Conservation (phyloP, 306 rosid genomes). For the Comarum palustre region DNA sequence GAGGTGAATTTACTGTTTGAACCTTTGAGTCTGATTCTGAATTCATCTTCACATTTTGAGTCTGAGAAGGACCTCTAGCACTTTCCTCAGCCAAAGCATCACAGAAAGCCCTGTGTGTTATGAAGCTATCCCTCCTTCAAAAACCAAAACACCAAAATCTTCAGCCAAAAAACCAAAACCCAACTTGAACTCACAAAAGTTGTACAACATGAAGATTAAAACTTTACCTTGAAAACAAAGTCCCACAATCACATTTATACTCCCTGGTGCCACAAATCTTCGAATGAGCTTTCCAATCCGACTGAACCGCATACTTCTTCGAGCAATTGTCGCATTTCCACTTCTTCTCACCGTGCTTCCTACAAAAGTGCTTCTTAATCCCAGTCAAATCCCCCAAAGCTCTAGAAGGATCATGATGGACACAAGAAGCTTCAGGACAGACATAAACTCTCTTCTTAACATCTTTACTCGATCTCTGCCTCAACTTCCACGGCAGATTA, state of each 20-base stretch:
- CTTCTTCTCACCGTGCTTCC: slow-evolving; percentile 95
- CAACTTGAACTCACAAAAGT: not conserved
- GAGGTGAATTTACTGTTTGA: slow-evolving; percentile 30
- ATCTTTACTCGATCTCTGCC: slow-evolving; percentile 75
- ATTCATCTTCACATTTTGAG: slow-evolving; percentile 28
- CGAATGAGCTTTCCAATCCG: slow-evolving; percentile 97
- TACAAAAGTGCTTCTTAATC: slow-evolving; percentile 85
- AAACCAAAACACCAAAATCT: slow-evolving; percentile 14
- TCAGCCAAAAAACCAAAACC: slow-evolving; percentile 27
- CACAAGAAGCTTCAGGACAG: slow-evolving; percentile 78
- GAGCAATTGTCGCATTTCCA: slow-evolving; percentile 96
- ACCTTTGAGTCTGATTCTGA: slow-evolving; percentile 40
- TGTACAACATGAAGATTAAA: too few relatives aligned
- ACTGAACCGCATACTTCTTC: slow-evolving; percentile 92
- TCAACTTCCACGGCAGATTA: slow-evolving; percentile 88
- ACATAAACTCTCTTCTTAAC: slow-evolving; percentile 84
- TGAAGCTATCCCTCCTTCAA: slow-evolving; percentile 88
- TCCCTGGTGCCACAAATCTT: slow-evolving; percentile 85
- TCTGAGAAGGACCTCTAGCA: slow-evolving; percentile 36
- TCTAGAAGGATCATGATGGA: slow-evolving; percentile 85
- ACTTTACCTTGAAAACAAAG: slow-evolving; percentile 62
- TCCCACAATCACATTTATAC: slow-evolving; percentile 93
- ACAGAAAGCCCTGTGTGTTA: slow-evolving; percentile 91
- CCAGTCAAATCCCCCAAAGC: slow-evolving; percentile 92
- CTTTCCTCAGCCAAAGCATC: slow-evolving; percentile 86